phyloP scores from a whole-genome alignment of 257 asterid genomes.

The Fraxinus quadrangulata region DNA sequence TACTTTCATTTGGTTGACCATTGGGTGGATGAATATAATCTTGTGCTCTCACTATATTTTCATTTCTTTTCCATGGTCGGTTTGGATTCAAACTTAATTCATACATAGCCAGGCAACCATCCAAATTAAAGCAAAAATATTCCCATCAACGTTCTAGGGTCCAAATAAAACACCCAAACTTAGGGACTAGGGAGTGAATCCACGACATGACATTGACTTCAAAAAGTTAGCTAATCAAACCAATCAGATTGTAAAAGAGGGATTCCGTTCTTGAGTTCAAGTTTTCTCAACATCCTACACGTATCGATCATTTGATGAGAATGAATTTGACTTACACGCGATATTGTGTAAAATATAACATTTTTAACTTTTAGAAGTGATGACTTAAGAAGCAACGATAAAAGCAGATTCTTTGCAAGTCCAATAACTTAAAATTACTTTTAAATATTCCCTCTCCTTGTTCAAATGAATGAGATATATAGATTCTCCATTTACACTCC shows the following conservation, averaged over 20 bases:
- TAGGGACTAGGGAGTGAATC: slow-evolving; percentile 7
- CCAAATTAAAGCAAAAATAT: slow-evolving; percentile 26
- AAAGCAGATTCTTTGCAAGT: slow-evolving; percentile 67
- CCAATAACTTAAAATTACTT: slow-evolving; percentile 64
- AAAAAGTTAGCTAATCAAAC: background rate
- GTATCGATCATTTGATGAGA: no score
- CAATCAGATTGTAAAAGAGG: no score
- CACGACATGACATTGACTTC: slow-evolving; percentile 1
- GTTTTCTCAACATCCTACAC: no score
- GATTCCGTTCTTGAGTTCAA: no score
- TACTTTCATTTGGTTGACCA: slow-evolving; percentile 33
- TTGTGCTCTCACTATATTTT: no score
- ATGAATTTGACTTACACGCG: no score
- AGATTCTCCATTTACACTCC: slow-evolving; percentile 49
- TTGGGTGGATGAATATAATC: slow-evolving; percentile 7
- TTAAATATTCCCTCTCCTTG: slow-evolving; percentile 61
- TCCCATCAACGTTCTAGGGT: slow-evolving; percentile 26
- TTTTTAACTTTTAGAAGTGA: background rate
- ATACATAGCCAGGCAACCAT: slow-evolving; percentile 3
- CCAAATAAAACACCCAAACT: slow-evolving; percentile 25
- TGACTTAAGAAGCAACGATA: background rate
- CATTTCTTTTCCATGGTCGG: slow-evolving; percentile 3
- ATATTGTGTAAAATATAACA: no score
- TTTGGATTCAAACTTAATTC: background rate
- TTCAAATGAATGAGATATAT: slow-evolving; percentile 55